phyloP scores from a whole-genome alignment of 306 rosid species.

The Dryas drummondii region DNA sequence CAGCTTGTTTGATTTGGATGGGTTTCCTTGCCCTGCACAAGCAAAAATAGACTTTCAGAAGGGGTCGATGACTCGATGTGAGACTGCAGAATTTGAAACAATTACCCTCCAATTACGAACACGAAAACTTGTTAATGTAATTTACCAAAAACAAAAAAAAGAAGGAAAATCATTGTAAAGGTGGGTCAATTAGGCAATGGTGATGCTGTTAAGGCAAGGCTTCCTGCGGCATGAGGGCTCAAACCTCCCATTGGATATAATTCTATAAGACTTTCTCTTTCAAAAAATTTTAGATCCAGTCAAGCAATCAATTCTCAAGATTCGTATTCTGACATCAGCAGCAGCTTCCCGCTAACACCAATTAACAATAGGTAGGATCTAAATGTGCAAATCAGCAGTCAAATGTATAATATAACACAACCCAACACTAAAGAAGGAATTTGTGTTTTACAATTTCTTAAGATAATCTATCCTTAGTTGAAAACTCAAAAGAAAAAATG shows the following conservation, averaged over 20 bases:
- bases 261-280: too few relatives aligned
- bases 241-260: too few relatives aligned
- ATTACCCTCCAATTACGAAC: background rate
- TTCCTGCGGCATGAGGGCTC: background rate
- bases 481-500: slow-evolving; percentile 29
- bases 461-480: slow-evolving; percentile 25
- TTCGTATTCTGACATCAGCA: too few relatives aligned
- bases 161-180: too few relatives aligned
- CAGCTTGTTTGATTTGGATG: slow-evolving; percentile 38
- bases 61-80: background rate
- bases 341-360: too few relatives aligned
- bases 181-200: too few relatives aligned
- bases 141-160: too few relatives aligned
- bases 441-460: slow-evolving; percentile 10
- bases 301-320: too few relatives aligned
- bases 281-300: too few relatives aligned
- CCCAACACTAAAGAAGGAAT: background rate
- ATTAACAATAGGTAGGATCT: too few relatives aligned
- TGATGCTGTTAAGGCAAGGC: too few relatives aligned
- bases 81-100: background rate
- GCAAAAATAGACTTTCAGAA: slow-evolving; percentile 41
- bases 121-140: background rate
- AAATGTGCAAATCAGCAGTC: background rate
- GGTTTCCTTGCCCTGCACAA: slow-evolving; percentile 67
- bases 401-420: background rate